A percentile compares a stretch with the other conserved stretches of the same genome.
Evolutionary conservation across 768 basidiomycete genomes (phyloP).

Genomic region (Piloderma croceum): DNA sequence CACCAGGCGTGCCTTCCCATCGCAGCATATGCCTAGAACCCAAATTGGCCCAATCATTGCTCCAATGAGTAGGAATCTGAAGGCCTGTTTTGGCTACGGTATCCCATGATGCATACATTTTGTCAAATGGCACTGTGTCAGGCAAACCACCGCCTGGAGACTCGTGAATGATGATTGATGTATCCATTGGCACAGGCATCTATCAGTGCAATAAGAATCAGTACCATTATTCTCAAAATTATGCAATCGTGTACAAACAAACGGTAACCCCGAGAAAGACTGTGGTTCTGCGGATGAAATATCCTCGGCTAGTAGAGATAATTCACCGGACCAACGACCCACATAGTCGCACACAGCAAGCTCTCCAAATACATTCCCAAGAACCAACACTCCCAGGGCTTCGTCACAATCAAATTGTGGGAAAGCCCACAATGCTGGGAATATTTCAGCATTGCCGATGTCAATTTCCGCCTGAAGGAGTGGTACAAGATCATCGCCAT

Average conservation of each 20-base stretch:
- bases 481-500: background rate
- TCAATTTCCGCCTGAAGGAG: too few relatives aligned
- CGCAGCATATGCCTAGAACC: background rate
- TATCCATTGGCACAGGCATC: background rate
- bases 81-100: background rate
- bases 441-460: background rate
- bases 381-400: conserved; percentile 7
- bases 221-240: background rate
- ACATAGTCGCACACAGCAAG: conserved; percentile 7
- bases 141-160: background rate
- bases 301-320: background rate
- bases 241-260: background rate
- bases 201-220: background rate
- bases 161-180: background rate
- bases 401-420: conserved; percentile 9
- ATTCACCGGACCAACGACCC: background rate
- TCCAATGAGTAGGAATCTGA: background rate
- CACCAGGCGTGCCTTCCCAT: conserved; percentile 4
- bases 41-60: background rate
- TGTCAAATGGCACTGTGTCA: background rate
- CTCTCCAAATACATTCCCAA: conserved; percentile 13
- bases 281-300: background rate
- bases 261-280: background rate
- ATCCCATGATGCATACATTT: background rate
- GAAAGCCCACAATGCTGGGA: conserved; percentile 8